Evolutionary conservation across 2,329 filamentous ascomycete genomes (phyloP).

Genomic region (Colletotrichum musicola): DNA sequence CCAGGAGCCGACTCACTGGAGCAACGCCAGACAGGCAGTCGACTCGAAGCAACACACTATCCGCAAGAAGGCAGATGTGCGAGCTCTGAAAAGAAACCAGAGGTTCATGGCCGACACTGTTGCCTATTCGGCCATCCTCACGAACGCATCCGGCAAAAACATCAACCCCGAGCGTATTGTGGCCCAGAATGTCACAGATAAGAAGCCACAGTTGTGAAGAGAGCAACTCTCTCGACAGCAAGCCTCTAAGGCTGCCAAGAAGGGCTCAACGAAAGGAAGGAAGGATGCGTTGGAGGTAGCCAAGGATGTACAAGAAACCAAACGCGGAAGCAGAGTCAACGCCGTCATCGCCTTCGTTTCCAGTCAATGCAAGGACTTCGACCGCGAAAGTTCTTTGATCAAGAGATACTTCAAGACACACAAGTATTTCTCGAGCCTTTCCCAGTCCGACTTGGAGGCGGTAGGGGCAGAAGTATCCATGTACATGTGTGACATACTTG

Average conservation of each 20-base stretch:
- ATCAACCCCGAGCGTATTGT: constrained; percentile 76
- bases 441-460: constrained; percentile 45
- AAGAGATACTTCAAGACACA: constrained; percentile 62
- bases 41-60: constrained; percentile 50
- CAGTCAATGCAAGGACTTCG: constrained; percentile 58
- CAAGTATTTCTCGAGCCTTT: constrained; percentile 54
- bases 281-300: constrained; percentile 52
- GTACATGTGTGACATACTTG: constrained; percentile 51
- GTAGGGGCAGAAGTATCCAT: constrained; percentile 51
- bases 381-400: constrained; percentile 56
- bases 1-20: constrained; percentile 70
- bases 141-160: constrained; percentile 71
- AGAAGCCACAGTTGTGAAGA: not conserved
- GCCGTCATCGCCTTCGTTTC: constrained; percentile 58
- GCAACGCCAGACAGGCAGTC: constrained; percentile 67
- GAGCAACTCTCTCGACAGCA: constrained; percentile 29
- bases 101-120: constrained; percentile 76
- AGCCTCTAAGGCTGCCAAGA: constrained; percentile 7
- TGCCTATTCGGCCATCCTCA: constrained; percentile 77
- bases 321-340: constrained; percentile 44
- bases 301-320: constrained; percentile 51
- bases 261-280: constrained; percentile 50
- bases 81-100: constrained; percentile 66
- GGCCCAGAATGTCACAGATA: constrained; percentile 46
- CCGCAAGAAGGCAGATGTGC: constrained; percentile 44